These are phyloP conservation scores for Lophiostoma macrostomum DNA, from an alignment of 495 filamentous ascomycete species.

Conservation along the genomic window DNA sequence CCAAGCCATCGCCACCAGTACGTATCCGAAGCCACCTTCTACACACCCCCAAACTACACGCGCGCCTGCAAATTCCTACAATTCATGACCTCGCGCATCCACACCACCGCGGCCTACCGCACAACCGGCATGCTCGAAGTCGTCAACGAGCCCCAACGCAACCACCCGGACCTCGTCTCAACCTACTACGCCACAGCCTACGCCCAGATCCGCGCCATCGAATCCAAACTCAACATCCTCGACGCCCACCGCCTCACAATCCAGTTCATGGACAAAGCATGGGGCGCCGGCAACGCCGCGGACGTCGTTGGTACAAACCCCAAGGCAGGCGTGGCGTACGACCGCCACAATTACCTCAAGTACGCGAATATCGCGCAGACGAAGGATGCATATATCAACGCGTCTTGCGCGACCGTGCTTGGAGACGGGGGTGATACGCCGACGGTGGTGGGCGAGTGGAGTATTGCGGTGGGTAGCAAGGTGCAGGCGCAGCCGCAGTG, in stretches of 20 bases:
- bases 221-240: constrained; percentile 40
- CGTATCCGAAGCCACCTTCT: constrained; percentile 52
- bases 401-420: constrained; percentile 50
- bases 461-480: constrained; percentile 47
- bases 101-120: constrained; percentile 49
- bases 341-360: constrained; percentile 56
- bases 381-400: constrained; percentile 48
- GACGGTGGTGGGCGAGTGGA: constrained; percentile 59
- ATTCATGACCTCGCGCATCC: constrained; percentile 57
- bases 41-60: constrained; percentile 54
- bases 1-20: constrained; percentile 25
- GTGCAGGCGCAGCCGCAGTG: constrained; percentile 49
- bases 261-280: constrained; percentile 55
- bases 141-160: constrained; percentile 56
- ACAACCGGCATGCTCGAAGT: constrained; percentile 61
- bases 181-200: constrained; percentile 52
- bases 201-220: constrained; percentile 47
- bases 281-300: constrained; percentile 53
- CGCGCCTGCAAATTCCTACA: constrained; percentile 57
- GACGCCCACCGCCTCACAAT: constrained; percentile 49
- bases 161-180: constrained; percentile 37
- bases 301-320: constrained; percentile 43
- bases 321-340: constrained; percentile 48
- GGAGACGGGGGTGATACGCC: constrained; percentile 47
- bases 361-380: constrained; percentile 47